Evolutionary conservation across 371 early-diverging fungal species (phyloP).

Genomic region (Entomophthora muscae): DNA sequence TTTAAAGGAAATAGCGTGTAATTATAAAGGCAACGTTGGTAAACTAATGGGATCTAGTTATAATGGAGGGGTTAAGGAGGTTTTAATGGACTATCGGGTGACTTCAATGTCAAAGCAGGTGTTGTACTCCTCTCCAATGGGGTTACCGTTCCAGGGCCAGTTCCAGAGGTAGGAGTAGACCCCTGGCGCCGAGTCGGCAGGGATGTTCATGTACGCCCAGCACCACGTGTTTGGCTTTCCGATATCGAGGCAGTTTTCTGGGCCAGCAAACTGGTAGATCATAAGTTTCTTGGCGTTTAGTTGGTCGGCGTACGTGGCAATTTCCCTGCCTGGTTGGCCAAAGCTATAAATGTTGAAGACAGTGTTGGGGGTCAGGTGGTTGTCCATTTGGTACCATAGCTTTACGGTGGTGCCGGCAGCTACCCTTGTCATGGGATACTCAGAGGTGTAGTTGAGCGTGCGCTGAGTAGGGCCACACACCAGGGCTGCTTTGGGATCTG

Average conservation of each 20-base stretch:
- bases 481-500: conserved; percentile 21
- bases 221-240: conserved; percentile 21
- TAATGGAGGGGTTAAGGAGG: too few relatives aligned
- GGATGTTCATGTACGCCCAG: too few relatives aligned
- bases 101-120: conserved; percentile 31
- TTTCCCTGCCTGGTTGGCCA: conserved; percentile 13
- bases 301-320: conserved; percentile 16
- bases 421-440: conserved; percentile 19
- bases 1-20: too few relatives aligned
- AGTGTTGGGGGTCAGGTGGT: conserved; percentile 20
- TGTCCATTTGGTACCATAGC: conserved; percentile 28
- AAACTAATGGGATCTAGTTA: too few relatives aligned
- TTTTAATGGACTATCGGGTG: too few relatives aligned
- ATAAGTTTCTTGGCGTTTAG: conserved; percentile 11
- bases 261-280: conserved; percentile 15
- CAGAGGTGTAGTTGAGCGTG: conserved; percentile 16
- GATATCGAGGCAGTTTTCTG: conserved; percentile 14
- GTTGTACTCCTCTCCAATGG: conserved; percentile 29
- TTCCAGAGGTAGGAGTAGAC: too few relatives aligned
- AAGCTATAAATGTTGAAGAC: conserved; percentile 21
- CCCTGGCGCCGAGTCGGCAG: conserved; percentile 19
- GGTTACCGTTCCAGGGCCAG: conserved; percentile 29
- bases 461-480: conserved; percentile 11
- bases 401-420: too few relatives aligned
- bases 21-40: too few relatives aligned